Conservation (phyloP, 2,329 filamentous ascomycete genomes). For the Clathrospora elynae region DNA sequence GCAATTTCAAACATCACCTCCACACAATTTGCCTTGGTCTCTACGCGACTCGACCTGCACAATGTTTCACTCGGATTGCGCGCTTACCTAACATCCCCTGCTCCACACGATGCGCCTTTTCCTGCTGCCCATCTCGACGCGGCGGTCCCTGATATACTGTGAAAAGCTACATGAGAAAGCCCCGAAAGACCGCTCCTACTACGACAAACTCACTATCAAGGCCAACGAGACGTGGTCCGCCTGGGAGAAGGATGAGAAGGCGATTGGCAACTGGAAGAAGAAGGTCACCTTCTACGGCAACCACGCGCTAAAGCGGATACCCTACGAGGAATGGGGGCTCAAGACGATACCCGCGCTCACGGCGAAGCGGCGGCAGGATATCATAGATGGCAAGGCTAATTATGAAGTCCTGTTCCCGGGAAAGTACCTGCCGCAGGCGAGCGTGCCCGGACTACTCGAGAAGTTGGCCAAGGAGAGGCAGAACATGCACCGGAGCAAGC, state of each 20-base stretch:
- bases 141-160: constrained; percentile 89
- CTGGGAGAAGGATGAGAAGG: constrained; percentile 80
- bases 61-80: constrained; percentile 28
- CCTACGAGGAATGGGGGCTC: constrained; percentile 96
- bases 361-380: constrained; percentile 66
- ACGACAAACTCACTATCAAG: constrained; percentile 72
- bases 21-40: neutral
- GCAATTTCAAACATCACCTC: constrained; percentile 9
- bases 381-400: constrained; percentile 65
- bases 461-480: constrained; percentile 80
- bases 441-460: constrained; percentile 68
- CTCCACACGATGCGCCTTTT: constrained; percentile 77
- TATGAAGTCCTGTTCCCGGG: constrained; percentile 79
- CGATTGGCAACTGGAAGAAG: constrained; percentile 76
- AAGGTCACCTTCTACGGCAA: constrained; percentile 87
- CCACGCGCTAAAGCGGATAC: constrained; percentile 79
- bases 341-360: constrained; percentile 90
- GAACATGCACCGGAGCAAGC: constrained; percentile 72
- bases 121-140: constrained; percentile 89
- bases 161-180: constrained; percentile 68
- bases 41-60: constrained; percentile 19
- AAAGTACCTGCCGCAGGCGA: constrained; percentile 67
- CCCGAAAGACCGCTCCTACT: constrained; percentile 56
- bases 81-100: constrained; percentile 17
- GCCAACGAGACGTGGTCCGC: constrained; percentile 78